These are phyloP conservation scores for Neurospora sp. DNA, from an alignment of 495 filamentous ascomycete genomes.

Conservation along the genomic window DNA sequence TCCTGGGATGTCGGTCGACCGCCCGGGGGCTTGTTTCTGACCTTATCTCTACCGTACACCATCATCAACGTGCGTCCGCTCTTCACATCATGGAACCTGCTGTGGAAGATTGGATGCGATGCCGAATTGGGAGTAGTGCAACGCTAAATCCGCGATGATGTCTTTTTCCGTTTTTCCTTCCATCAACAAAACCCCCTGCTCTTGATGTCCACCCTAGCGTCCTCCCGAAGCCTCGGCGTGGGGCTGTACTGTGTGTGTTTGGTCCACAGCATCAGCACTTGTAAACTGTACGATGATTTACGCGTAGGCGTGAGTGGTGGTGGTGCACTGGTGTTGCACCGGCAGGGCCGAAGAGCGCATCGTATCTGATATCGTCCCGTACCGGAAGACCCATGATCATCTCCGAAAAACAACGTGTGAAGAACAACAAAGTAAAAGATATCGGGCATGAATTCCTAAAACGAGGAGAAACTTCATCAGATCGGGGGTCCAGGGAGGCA, in stretches of 20 bases:
- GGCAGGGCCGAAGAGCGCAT: background rate
- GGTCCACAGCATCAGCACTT: background rate
- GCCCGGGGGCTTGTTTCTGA: background rate
- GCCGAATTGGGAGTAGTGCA: background rate
- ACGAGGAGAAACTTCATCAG: background rate
- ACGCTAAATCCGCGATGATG: background rate
- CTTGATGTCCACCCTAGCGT: background rate
- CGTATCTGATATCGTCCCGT: background rate
- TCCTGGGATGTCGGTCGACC: background rate
- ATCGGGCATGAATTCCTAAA: background rate
- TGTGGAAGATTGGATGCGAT: background rate
- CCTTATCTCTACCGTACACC: background rate
- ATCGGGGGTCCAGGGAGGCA: background rate
- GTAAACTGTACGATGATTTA: background rate
- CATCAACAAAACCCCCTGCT: background rate
- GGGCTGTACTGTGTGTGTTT: background rate
- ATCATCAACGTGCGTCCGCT: background rate
- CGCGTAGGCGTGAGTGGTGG: background rate
- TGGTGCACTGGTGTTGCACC: background rate
- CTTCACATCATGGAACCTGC: background rate
- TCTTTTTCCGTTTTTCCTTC: background rate
- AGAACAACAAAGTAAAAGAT: background rate
- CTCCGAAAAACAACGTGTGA: background rate
- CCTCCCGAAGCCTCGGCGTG: background rate
- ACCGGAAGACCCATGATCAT: background rate